Conservation (phyloP, 1,139 yeast genomes). For the Chernovozyma aurita region DNA sequence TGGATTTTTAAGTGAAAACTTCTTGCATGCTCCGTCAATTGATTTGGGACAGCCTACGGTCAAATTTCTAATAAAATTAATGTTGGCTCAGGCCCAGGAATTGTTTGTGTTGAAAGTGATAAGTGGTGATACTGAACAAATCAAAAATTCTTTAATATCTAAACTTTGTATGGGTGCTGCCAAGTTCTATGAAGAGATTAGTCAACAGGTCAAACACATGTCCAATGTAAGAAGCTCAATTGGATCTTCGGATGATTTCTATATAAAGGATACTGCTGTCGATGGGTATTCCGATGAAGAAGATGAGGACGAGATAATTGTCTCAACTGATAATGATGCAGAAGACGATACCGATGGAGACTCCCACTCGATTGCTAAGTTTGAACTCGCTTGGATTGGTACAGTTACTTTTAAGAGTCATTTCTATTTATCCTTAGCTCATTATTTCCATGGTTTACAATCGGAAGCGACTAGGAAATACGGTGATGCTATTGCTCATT, state of each 20-base stretch:
- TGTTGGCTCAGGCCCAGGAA: slow-evolving; percentile 89
- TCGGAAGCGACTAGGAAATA: slow-evolving; percentile 49
- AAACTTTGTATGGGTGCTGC: slow-evolving; percentile 67
- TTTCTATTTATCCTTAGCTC: slow-evolving; percentile 40
- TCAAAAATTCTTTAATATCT: slow-evolving; percentile 64
- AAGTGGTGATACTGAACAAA: slow-evolving; percentile 40
- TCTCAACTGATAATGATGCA: slow-evolving; percentile 11
- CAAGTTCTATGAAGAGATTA: slow-evolving; percentile 50
- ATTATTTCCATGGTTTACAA: slow-evolving; percentile 50
- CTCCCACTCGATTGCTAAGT: slow-evolving; percentile 31
- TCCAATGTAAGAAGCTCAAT: slow-evolving; percentile 16
- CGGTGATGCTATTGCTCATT: slow-evolving; percentile 75
- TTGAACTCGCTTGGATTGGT: slow-evolving; percentile 44
- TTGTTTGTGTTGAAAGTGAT: slow-evolving; percentile 65
- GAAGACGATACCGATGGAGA: slow-evolving; percentile 30
- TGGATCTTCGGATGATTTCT: slow-evolving; percentile 8
- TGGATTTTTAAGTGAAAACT: slow-evolving; percentile 70
- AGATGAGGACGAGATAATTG: slow-evolving; percentile 10
- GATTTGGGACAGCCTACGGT: slow-evolving; percentile 74
- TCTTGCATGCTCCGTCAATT: slow-evolving; percentile 82
- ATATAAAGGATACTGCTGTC: slow-evolving; percentile 6
- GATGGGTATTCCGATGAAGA: slow-evolving; percentile 11
- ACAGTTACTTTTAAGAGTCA: slow-evolving; percentile 44
- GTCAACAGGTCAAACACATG: slow-evolving; percentile 30
- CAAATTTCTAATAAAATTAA: slow-evolving; percentile 56